Evolutionary conservation across 2,329 filamentous ascomycete genomes (phyloP), one percentile per base, ranked within the genome.

Genomic region (Curvularia sp.): DNA sequence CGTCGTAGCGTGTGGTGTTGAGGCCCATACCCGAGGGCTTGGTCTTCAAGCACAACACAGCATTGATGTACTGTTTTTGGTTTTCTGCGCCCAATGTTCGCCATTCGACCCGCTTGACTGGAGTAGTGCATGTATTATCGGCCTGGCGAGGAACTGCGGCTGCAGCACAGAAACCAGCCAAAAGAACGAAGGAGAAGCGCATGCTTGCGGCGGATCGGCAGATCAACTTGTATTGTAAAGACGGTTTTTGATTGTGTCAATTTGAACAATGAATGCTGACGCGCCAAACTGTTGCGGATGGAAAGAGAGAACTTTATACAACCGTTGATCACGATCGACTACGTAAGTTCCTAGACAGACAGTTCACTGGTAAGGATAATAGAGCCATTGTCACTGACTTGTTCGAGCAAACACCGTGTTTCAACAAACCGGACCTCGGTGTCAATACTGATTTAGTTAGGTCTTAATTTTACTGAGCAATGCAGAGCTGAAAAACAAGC

Each of bases 31-130:
- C 50, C 0, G 73, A 76, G 15, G 46, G 41, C 42, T 48, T 61
- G 1, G 50, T 66, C 21, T 58, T 62, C 32, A 77, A 56, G 41
- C 74, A 77, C 12, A 66, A 58, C 4, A 76, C 73, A 8, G 74
- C 70, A 2, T 60, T 43, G 9, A 74, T 57, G 48, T 74, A 76
- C 13, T 60, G 54, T 7, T 66, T 18, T 41, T 60, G 38, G 36
- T 59, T 25, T 10, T 15, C 30, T 10, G 47, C 32, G 27, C 46
- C 49, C 41, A 59, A 18, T 12, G 39, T 55, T 21, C 56, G 21
- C 56, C 51, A 55, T 23, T 59, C 51, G 5, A 19, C 19, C n/a
- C 49, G 49, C 4, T 34, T 23, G 18, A 34, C 18, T 15, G 45
- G 45, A 12, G 5, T 34, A 4, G 30, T 32, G 45, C 45, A 48